phyloP scores from a whole-genome alignment of 2,329 filamentous ascomycete species.

The Plectosphaerella sp. region DNA sequence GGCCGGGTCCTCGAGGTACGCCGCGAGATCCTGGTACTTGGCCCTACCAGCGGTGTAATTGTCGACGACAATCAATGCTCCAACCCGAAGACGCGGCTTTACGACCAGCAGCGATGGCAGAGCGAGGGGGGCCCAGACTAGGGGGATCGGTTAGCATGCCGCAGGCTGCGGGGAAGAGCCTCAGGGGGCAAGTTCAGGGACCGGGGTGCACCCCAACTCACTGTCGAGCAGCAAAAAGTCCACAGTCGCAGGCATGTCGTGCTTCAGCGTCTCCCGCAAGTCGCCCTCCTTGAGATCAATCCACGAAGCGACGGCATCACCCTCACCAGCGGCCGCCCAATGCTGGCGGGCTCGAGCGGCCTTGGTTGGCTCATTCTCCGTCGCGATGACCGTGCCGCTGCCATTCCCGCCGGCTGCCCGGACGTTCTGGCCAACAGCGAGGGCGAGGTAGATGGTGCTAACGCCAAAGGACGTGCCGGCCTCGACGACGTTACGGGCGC shows the following conservation, averaged over 20 bases:
- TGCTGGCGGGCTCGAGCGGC: conserved; percentile 44
- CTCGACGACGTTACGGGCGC: conserved; percentile 50
- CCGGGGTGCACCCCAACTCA: conserved; percentile 29
- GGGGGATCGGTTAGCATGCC: not conserved
- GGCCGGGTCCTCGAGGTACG: not conserved
- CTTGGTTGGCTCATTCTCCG: conserved; percentile 54
- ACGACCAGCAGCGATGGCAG: conserved; percentile 46
- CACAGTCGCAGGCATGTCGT: conserved; percentile 39
- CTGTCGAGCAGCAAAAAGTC: conserved; percentile 58
- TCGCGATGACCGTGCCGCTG: conserved; percentile 48
- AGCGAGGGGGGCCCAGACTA: conserved; percentile 52
- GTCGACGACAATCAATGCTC: conserved; percentile 44
- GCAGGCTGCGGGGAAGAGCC: not conserved
- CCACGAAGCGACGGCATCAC: conserved; percentile 38
- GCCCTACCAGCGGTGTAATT: conserved; percentile 35
- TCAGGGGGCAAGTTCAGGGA: not conserved
- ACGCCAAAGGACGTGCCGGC: conserved; percentile 59
- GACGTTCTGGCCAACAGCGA: conserved; percentile 48
- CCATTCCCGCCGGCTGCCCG: conserved; percentile 2
- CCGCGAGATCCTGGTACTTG: conserved; percentile 24
- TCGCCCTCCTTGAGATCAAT: conserved; percentile 57
- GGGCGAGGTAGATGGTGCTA: conserved; percentile 57
- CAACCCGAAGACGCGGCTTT: conserved; percentile 35
- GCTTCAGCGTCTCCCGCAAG: conserved; percentile 46
- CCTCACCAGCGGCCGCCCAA: conserved; percentile 48